Evolutionary conservation across 257 asterid species (phyloP), one percentile per base, ranked within the genome.

Genomic region (Echites panduratus): DNA sequence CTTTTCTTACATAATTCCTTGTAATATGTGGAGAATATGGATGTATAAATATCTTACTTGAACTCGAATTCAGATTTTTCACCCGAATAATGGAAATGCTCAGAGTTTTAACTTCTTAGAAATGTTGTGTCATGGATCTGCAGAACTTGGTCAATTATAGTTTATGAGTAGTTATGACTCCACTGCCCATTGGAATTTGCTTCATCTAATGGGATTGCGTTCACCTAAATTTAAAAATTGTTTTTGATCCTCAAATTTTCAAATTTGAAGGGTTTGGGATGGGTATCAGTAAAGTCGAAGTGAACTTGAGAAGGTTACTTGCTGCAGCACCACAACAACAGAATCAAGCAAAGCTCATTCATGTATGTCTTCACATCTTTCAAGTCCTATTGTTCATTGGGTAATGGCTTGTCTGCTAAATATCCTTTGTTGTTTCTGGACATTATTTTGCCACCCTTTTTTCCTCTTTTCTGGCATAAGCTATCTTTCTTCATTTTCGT

Each of bases 261-360:
- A 32, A 17, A 16, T 32, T 6, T 19, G 3, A 2, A 6, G 35
- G 47, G 22, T 38, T 63, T 12, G 6, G 47, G 71, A 94, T 94
- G 99, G 93, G 92, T 53, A 79, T 88, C 81, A 88, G 92, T 85
- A 91, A 88, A 85, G 84, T 85, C 5, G 98, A 88, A 82, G 93
- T 88, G 76, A 94, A 89, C 77, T 81, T 94, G 82, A 83, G 91
- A 79, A 91, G 99, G 77, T 81, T 94, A 77, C 88, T 91, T 73
- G 89, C 86, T 70, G 78, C 91, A 74, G 90, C 97, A 68, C 94
- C 96, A 11, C 95, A 84, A 26, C 99, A 87, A 82, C 93, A 88
- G 71, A 90, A 88, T 82, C 90, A 83, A 75, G 85, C 94, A 32
- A 92, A 92, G 85, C 98, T 95, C 59, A 66, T 90, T 52, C 98